These are phyloP conservation scores for Picea engelmannii DNA, from an alignment of 83 land plant genomes.

Conservation along the genomic window DNA sequence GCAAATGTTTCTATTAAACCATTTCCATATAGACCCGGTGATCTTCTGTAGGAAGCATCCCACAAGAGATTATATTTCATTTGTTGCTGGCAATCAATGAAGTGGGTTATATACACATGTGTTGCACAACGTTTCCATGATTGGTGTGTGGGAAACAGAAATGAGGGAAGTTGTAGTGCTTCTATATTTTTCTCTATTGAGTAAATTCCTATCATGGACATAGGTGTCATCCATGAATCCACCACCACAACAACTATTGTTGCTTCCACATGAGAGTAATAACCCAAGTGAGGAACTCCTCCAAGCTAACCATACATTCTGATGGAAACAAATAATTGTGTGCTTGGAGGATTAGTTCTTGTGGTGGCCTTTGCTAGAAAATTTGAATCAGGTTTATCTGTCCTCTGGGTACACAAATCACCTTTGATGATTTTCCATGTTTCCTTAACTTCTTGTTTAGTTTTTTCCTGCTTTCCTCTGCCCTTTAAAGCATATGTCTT, in stretches of 20 bases:
- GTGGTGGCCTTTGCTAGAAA: too few relatives aligned
- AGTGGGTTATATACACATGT: constrained; percentile 8
- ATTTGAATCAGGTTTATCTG: too few relatives aligned
- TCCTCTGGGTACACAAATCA: neutral
- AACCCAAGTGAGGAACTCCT: neutral
- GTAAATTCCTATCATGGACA: neutral
- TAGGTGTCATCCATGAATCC: neutral
- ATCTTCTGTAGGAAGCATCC: neutral
- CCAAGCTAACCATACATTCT: too few relatives aligned
- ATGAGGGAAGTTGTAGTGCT: constrained; percentile 3
- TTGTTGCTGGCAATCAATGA: constrained; percentile 8
- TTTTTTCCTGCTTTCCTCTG: neutral
- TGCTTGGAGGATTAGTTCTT: too few relatives aligned
- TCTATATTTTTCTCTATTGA: neutral
- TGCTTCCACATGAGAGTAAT: neutral
- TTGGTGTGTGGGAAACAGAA: neutral
- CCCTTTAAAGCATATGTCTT: neutral
- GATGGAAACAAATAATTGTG: too few relatives aligned
- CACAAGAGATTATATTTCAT: constrained; percentile 10
- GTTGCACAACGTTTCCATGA: constrained; percentile 5
- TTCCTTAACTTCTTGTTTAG: neutral
- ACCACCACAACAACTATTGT: neutral
- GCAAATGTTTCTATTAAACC: neutral
- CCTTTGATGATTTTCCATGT: neutral
- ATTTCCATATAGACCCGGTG: constrained; percentile 1